A percentile compares a stretch with the other conserved stretches of the same genome.
Conservation (phyloP, 2,329 filamentous ascomycete genomes). For the Helicocarpus griseus region DNA sequence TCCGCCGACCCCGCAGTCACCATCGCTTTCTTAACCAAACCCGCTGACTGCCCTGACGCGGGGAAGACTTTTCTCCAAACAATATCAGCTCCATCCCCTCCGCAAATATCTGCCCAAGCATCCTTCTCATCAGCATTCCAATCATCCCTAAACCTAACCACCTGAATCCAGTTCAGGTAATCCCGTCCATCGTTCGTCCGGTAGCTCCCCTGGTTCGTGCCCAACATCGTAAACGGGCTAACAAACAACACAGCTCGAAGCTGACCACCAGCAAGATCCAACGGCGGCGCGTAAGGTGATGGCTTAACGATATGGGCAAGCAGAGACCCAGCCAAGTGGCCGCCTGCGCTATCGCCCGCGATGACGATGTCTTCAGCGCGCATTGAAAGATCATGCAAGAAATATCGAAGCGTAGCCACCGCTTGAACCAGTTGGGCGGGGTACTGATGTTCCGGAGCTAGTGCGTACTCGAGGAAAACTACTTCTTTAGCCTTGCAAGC, state of each 20-base stretch:
- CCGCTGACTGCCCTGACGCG: background rate
- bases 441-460: background rate
- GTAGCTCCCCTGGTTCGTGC: background rate
- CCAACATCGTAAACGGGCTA: background rate
- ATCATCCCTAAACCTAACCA: background rate
- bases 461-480: background rate
- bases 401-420: background rate
- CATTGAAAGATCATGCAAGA: background rate
- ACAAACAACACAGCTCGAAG: slow-evolving; percentile 1
- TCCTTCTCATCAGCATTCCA: background rate
- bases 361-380: background rate
- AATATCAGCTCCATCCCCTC: background rate
- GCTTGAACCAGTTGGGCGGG: background rate
- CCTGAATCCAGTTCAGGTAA: background rate
- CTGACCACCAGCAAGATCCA: background rate
- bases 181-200: background rate
- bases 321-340: background rate
- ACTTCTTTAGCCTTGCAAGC: background rate
- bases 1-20: background rate
- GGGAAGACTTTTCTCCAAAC: background rate
- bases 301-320: background rate
- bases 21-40: slow-evolving; percentile 1
- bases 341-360: background rate
- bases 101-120: background rate
- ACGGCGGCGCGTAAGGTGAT: background rate